Percentiles rank a stretch among this genome's conserved stretches.
Conservation (phyloP, 495 filamentous ascomycete genomes). For the Pyrenopolyporus hunteri region DNA sequence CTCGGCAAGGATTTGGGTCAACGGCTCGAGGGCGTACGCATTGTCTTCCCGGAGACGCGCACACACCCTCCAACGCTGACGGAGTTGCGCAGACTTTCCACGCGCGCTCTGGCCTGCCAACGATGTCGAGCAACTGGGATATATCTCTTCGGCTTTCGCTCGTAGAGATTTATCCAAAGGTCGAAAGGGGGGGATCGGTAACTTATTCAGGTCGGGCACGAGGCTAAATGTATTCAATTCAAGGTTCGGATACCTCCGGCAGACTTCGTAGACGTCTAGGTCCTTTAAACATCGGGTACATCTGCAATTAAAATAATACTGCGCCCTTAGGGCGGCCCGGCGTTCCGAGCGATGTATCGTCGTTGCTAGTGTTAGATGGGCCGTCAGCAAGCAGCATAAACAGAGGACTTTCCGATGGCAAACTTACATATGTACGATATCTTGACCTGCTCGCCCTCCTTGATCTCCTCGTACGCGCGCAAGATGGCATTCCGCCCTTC, state of each 20-base stretch:
- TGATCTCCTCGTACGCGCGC: conserved; percentile 47
- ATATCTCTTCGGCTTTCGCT: conserved; percentile 22
- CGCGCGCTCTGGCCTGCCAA: not conserved
- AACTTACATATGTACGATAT: conserved; percentile 59
- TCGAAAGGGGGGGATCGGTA: conserved; percentile 23
- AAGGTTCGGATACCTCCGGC: conserved; percentile 42
- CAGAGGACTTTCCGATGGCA: not conserved
- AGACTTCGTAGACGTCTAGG: conserved; percentile 53
- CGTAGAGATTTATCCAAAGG: conserved; percentile 10
- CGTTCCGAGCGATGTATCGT: conserved; percentile 42
- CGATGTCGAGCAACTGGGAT: conserved; percentile 13
- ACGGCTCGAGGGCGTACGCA: conserved; percentile 51
- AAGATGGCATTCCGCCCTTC: conserved; percentile 50
- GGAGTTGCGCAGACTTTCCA: conserved; percentile 22
- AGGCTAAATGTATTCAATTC: conserved; percentile 47
- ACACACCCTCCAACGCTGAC: conserved; percentile 45
- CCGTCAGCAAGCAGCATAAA: not conserved
- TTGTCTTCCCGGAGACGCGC: conserved; percentile 43
- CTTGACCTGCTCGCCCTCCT: conserved; percentile 54
- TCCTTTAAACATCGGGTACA: conserved; percentile 51
- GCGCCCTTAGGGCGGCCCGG: conserved; percentile 41
- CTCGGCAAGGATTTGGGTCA: conserved; percentile 39
- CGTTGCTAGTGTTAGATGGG: conserved; percentile 40
- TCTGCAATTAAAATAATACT: conserved; percentile 52
- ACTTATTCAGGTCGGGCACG: conserved; percentile 38